These are phyloP conservation scores for Chalciporus chontae DNA, from an alignment of 768 basidiomycete genomes.

Conservation along the genomic window DNA sequence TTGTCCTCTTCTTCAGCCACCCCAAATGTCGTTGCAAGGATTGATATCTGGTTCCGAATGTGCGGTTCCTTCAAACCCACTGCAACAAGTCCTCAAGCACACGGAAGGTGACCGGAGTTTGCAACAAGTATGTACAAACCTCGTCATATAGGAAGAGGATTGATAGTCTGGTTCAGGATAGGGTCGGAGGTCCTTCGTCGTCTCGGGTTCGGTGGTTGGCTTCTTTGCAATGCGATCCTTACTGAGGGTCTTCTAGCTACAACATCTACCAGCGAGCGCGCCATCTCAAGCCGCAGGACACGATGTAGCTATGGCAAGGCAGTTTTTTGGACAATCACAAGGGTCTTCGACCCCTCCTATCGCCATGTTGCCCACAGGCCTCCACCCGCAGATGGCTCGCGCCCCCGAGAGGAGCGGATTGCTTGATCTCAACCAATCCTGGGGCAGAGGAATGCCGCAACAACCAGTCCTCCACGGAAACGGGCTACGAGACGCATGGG, in stretches of 20 bases:
- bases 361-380: conserved; percentile 28
- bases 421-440: conserved; percentile 46
- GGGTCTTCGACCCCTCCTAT: conserved; percentile 34
- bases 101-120: conserved; percentile 85
- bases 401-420: conserved; percentile 21
- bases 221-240: background rate
- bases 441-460: conserved; percentile 50
- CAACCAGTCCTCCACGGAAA: conserved; percentile 36
- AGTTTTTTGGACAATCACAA: conserved; percentile 63
- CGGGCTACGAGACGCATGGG: conserved; percentile 44
- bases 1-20: background rate
- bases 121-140: conserved; percentile 58
- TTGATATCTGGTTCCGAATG: conserved; percentile 90
- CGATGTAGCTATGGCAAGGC: conserved; percentile 71
- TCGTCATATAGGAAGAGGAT: background rate
- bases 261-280: conserved; percentile 66
- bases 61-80: conserved; percentile 76
- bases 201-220: conserved; percentile 48
- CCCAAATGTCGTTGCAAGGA: conserved; percentile 67
- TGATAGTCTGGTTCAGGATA: conserved; percentile 48
- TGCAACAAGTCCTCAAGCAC: conserved; percentile 87
- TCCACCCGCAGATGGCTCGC: conserved; percentile 32
- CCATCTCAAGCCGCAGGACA: conserved; percentile 50
- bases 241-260: conserved; percentile 47
- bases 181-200: conserved; percentile 68